phyloP scores from a whole-genome alignment of 768 basidiomycete genomes.

The Baorangia bicolor region DNA sequence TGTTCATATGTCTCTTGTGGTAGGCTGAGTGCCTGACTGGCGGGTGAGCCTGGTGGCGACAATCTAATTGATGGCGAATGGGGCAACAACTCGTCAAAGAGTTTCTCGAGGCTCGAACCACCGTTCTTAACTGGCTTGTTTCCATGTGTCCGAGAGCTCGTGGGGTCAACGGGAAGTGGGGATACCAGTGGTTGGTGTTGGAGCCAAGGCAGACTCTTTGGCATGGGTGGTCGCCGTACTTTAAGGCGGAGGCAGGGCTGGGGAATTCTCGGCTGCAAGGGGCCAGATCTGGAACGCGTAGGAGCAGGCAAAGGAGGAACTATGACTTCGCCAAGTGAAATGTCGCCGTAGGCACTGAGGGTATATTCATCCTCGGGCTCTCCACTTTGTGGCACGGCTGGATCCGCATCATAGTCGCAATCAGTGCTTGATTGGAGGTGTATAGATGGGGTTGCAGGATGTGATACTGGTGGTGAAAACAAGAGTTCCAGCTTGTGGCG shows the following conservation, averaged over 20 bases:
- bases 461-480: not conserved
- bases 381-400: not conserved
- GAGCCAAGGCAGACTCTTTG: conserved; percentile 16
- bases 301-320: conserved; percentile 29
- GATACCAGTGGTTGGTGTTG: conserved; percentile 16
- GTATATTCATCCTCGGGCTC: conserved; percentile 38
- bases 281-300: not conserved
- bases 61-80: conserved; percentile 20
- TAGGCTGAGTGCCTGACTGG: not conserved
- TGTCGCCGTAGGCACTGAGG: conserved; percentile 45
- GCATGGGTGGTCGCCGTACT: conserved; percentile 29
- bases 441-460: not conserved
- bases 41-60: conserved; percentile 17
- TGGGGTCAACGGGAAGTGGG: not conserved
- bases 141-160: not conserved
- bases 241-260: conserved; percentile 26
- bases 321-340: conserved; percentile 39
- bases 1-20: not conserved
- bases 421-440: not conserved
- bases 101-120: conserved; percentile 11
- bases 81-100: conserved; percentile 14
- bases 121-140: not conserved
- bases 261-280: not conserved
- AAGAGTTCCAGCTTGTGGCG: not conserved
- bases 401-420: not conserved